Evolutionary conservation across 1,139 yeast species (phyloP), one percentile per base, ranked within the genome.

Genomic region (Sugiyamaella novakii): DNA sequence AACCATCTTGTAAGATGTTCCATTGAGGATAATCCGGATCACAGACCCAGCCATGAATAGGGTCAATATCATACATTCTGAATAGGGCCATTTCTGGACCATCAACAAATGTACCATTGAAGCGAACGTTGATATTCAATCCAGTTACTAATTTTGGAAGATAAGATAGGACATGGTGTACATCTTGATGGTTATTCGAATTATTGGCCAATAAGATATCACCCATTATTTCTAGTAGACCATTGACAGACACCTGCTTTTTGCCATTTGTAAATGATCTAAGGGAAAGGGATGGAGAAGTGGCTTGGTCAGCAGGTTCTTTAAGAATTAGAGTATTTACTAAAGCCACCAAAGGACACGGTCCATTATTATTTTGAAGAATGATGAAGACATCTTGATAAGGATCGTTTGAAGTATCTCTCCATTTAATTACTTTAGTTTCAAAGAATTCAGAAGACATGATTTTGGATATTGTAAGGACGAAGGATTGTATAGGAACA

Each of bases 311-410:
- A 5, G 57, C 49, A 24, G 31, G 38, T 28, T 58, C 66, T 22
- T 55, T 49, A 19, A 76, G 56, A 5, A 75, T 65, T 24, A 88
- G 63, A 0, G 89, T 79, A 63, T 91, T 91, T 45, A 83, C 76
- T 37, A 91, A 69, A 0, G 96, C 91, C n/a, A 89, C 78, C 37
- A 91, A 68, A 1, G 96, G 95, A 62, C 96, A 89, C 0, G 96
- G 96, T 0, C 96, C 97, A 60, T 89, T 87, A 41, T 68, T 74
- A 55, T 87, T 87, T 66, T 91, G 97, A 15, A 87, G 68, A n/a
- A 91, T 68, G 30, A 89, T 80, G n/a, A 64, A 58, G 12, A 39
- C 35, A 27, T 39, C 27, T 7, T 17, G 12, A 5, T 10, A 11
- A 7, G 7, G 18, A n/a, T 17, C 42, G 5, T 21, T 21, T 47